Conservation (phyloP, 768 basidiomycete species). For the Lentinus brumalis region DNA sequence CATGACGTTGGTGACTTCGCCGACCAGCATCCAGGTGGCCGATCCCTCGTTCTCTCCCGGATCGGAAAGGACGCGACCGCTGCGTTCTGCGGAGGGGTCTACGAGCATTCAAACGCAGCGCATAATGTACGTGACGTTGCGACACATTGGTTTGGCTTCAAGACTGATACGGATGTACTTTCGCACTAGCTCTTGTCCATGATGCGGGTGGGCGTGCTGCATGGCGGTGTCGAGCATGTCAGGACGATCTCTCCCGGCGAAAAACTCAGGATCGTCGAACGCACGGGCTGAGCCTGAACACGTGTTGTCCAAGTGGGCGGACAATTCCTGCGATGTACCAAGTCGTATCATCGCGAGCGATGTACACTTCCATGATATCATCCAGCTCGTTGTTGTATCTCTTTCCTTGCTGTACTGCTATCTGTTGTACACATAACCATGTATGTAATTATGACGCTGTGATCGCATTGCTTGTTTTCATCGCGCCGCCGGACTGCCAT, state of each 20-base stretch:
- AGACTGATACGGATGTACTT: too few species aligned
- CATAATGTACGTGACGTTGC: constrained; percentile 56
- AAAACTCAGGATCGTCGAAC: constrained; percentile 32
- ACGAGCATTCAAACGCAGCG: constrained; percentile 82
- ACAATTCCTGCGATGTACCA: too few species aligned
- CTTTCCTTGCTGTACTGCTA: background rate
- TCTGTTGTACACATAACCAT: background rate
- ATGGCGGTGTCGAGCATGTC: constrained; percentile 62
- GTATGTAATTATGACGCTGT: background rate
- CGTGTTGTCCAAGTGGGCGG: too few species aligned
- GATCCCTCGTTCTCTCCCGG: constrained; percentile 52
- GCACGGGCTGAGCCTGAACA: background rate
- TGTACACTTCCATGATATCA: background rate
- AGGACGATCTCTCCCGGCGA: constrained; percentile 49
- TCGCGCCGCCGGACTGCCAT: constrained; percentile 4
- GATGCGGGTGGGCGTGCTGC: constrained; percentile 73
- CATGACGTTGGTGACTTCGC: constrained; percentile 79
- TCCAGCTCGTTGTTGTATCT: background rate
- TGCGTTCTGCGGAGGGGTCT: constrained; percentile 84
- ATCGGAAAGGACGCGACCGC: constrained; percentile 85
- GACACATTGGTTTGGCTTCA: background rate
- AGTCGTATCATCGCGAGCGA: background rate
- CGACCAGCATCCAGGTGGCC: constrained; percentile 82
- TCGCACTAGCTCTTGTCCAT: constrained; percentile 59
- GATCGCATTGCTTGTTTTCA: background rate